phyloP scores from a whole-genome alignment of 768 basidiomycete species.

The Phaeolepiota aurea region DNA sequence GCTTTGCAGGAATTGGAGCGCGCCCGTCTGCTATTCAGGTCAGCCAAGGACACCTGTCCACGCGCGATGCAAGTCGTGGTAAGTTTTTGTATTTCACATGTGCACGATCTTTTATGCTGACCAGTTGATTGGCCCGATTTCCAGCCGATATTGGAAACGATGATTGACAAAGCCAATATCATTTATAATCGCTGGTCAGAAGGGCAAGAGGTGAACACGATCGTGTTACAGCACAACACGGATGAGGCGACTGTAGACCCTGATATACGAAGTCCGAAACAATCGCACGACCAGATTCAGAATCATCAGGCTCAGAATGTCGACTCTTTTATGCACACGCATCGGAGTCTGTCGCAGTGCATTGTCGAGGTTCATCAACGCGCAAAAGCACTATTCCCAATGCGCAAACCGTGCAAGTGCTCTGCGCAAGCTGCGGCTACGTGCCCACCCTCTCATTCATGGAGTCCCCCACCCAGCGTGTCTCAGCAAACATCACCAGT shows the following conservation, averaged over 20 bases:
- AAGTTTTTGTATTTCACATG: slow-evolving; percentile 11
- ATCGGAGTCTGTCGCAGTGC: slow-evolving; percentile 35
- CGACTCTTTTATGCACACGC: slow-evolving; percentile 32
- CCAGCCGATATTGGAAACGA: slow-evolving; percentile 38
- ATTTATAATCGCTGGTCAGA: slow-evolving; percentile 39
- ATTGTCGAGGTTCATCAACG: slow-evolving; percentile 39
- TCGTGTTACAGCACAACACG: slow-evolving; percentile 28
- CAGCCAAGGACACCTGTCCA: slow-evolving; percentile 35
- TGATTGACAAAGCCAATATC: slow-evolving; percentile 43
- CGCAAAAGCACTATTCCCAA: slow-evolving; percentile 31
- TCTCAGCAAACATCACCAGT: slow-evolving; percentile 23
- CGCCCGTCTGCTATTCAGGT: slow-evolving; percentile 34
- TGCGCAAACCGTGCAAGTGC: slow-evolving; percentile 36
- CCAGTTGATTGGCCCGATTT: slow-evolving; percentile 2
- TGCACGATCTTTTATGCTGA: slow-evolving; percentile 3
- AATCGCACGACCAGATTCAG: neutral
- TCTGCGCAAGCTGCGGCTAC: slow-evolving; percentile 14
- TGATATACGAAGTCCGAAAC: neutral
- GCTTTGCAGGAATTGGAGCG: slow-evolving; percentile 55
- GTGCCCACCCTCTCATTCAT: slow-evolving; percentile 36
- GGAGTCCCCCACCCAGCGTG: slow-evolving; percentile 31
- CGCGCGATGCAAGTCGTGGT: slow-evolving; percentile 38
- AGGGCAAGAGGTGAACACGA: slow-evolving; percentile 34
- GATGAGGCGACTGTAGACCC: slow-evolving; percentile 16
- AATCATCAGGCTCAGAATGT: slow-evolving; percentile 13